These are phyloP conservation scores for Xylaria sp. DNA, from an alignment of 2,329 filamentous ascomycete genomes.

Conservation along the genomic window DNA sequence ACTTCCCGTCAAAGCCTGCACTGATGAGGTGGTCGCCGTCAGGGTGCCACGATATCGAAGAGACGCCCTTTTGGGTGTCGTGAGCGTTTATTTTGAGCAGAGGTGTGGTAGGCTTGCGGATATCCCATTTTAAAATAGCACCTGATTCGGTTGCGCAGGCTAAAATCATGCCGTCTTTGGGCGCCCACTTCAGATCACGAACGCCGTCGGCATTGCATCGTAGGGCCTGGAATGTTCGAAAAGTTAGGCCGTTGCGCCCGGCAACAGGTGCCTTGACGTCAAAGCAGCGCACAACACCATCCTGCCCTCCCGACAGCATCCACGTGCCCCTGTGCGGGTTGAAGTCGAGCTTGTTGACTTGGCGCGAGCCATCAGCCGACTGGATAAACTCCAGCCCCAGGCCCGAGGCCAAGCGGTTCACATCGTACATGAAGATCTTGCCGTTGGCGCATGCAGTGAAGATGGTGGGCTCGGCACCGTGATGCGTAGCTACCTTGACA, in stretches of 20 bases:
- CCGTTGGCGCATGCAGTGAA: slow-evolving; percentile 73
- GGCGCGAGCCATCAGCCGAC: slow-evolving; percentile 69
- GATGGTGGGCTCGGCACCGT: slow-evolving; percentile 61
- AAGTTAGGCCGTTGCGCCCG: slow-evolving; percentile 63
- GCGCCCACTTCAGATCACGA: slow-evolving; percentile 73
- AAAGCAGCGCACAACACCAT: slow-evolving; percentile 71
- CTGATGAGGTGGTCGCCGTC: slow-evolving; percentile 75
- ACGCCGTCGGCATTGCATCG: slow-evolving; percentile 67
- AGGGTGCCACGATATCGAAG: slow-evolving; percentile 73
- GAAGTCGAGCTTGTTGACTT: slow-evolving; percentile 72
- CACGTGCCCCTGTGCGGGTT: slow-evolving; percentile 69
- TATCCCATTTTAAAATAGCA: slow-evolving; percentile 72
- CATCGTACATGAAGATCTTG: slow-evolving; percentile 73
- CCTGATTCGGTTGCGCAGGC: slow-evolving; percentile 73
- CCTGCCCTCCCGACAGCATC: slow-evolving; percentile 71
- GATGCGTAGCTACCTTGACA: slow-evolving; percentile 64
- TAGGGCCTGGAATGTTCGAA: slow-evolving; percentile 60
- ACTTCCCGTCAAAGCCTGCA: slow-evolving; percentile 69
- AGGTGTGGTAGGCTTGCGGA: slow-evolving; percentile 64
- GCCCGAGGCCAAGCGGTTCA: slow-evolving; percentile 61
- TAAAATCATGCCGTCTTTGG: slow-evolving; percentile 69
- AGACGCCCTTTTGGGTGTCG: slow-evolving; percentile 63
- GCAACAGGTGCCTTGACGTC: slow-evolving; percentile 63
- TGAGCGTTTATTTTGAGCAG: slow-evolving; percentile 70
- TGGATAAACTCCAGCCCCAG: slow-evolving; percentile 66